Conservation (phyloP, 257 asterid species). For the Rehmannia glutinosa region DNA sequence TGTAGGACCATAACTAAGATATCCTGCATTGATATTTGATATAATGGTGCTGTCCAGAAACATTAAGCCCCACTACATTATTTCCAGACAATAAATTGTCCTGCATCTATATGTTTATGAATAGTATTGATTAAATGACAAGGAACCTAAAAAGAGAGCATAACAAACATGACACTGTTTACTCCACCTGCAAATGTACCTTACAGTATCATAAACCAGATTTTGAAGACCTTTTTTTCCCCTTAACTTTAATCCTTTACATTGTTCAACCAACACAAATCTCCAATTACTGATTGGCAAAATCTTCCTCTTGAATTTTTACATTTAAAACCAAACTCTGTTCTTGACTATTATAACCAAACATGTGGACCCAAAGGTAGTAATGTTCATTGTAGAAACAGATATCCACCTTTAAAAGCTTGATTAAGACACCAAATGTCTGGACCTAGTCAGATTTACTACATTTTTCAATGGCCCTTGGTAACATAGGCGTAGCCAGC, state of each 20-base stretch:
- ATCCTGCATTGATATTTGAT: neutral
- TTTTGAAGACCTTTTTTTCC: neutral
- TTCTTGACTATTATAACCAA: constrained; percentile 20
- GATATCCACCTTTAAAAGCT: constrained; percentile 25
- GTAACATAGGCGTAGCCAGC: too few species aligned
- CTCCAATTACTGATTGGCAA: constrained; percentile 9
- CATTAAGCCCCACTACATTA: constrained; percentile 13
- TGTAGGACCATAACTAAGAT: neutral
- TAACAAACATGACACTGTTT: constrained; percentile 18
- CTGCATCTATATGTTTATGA: neutral
- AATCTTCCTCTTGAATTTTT: constrained; percentile 33
- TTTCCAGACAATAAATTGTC: constrained; percentile 10
- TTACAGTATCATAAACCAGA: constrained; percentile 3
- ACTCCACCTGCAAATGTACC: constrained; percentile 16
- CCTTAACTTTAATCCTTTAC: constrained; percentile 12
- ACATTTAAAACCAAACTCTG: constrained; percentile 5
- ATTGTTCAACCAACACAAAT: constrained; percentile 12
- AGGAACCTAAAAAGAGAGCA: constrained; percentile 11
- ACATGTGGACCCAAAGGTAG: constrained; percentile 34
- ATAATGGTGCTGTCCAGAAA: constrained; percentile 15
- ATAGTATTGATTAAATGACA: constrained; percentile 11
- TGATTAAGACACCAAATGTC: constrained; percentile 11
- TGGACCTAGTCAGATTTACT: too few species aligned
- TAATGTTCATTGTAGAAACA: constrained; percentile 13
- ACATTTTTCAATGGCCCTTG: too few species aligned